phyloP scores from a whole-genome alignment of 257 asterid genomes.

The Mentha longifolia region DNA sequence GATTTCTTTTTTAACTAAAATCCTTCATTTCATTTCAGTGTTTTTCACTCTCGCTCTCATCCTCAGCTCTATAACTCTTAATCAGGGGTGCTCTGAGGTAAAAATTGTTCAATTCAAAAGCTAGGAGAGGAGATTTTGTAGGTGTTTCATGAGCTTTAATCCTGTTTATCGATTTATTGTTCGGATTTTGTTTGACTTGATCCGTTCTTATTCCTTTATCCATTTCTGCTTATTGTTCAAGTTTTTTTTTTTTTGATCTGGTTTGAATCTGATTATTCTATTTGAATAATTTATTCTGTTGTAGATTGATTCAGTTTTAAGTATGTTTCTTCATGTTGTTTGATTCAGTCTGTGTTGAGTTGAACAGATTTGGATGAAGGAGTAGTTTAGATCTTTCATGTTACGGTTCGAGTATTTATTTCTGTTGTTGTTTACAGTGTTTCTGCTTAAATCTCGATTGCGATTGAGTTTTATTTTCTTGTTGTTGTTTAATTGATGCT shows the following conservation, averaged over 20 bases:
- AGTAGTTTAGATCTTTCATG: constrained; percentile 14
- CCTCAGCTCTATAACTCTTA: constrained; percentile 10
- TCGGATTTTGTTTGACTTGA: constrained; percentile 21
- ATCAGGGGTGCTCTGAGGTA: constrained; percentile 55
- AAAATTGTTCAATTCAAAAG: background rate
- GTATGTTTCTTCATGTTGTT: background rate
- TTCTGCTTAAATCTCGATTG: background rate
- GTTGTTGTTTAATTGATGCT: background rate
- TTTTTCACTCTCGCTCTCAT: constrained; percentile 27
- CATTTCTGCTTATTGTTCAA: constrained; percentile 14
- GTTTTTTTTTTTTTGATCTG: constrained; percentile 31
- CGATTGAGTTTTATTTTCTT: background rate
- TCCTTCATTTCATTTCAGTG: background rate
- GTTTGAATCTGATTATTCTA: constrained; percentile 20
- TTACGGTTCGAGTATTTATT: background rate
- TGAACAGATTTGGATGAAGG: background rate
- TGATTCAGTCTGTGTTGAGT: background rate
- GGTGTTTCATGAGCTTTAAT: background rate
- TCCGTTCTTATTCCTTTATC: background rate
- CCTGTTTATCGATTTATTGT: constrained; percentile 9
- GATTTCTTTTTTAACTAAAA: constrained; percentile 26
- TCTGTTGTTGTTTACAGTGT: background rate
- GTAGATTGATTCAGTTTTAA: constrained; percentile 3
- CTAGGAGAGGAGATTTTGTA: background rate
- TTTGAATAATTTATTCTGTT: background rate